These are phyloP conservation scores for Phaffomyces opuntiae DNA, from an alignment of 805 yeast genomes.

Conservation along the genomic window DNA sequence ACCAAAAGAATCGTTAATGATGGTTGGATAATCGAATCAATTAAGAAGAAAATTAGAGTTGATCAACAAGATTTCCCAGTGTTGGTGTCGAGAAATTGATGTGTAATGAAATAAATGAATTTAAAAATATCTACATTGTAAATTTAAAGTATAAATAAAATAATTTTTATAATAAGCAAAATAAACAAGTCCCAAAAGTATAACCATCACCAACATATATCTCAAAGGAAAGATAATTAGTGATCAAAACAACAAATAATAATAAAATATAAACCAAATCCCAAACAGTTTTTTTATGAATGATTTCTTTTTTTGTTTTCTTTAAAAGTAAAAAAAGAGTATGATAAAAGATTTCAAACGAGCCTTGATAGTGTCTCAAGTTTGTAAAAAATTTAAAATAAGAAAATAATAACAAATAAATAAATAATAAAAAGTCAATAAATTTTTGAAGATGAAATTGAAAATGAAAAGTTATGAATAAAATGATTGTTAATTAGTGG, in stretches of 20 bases:
- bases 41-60: constrained; percentile 24
- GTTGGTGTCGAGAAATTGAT: background rate
- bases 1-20: constrained; percentile 5
- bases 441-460: background rate
- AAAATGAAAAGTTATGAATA: too few species aligned
- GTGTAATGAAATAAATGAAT: background rate
- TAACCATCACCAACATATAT: too few species aligned
- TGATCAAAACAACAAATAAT: background rate
- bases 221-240: too few species aligned
- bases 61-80: constrained; percentile 27
- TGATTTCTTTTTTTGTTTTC: background rate
- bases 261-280: background rate
- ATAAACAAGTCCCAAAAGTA: background rate
- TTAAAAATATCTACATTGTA: background rate
- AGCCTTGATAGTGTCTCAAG: constrained; percentile 7
- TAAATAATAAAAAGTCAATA: background rate
- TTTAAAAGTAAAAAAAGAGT: background rate
- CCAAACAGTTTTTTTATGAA: background rate
- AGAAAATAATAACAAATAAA: background rate
- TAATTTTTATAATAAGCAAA: background rate
- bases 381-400: background rate
- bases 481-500: too few species aligned
- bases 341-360: constrained; percentile 3
- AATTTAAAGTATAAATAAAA: too few species aligned
- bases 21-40: constrained; percentile 31